Evolutionary conservation across 1,284 basidiomycete species (phyloP).

Genomic region (Termitomyces sp.): DNA sequence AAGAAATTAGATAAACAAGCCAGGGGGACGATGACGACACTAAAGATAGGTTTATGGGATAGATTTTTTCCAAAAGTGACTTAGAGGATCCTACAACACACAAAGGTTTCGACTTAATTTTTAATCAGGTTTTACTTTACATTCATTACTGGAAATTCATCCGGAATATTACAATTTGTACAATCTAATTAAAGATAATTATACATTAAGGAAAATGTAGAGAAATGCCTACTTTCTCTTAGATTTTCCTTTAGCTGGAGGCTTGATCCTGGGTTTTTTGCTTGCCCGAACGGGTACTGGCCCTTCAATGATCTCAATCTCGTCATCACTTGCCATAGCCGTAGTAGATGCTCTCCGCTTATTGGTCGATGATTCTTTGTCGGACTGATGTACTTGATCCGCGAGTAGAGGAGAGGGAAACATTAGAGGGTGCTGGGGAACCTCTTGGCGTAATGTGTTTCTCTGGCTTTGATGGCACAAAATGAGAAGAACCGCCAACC

Average conservation of each 20-base stretch:
- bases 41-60: conserved; percentile 40
- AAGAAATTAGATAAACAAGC: conserved; percentile 23
- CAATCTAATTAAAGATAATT: neutral
- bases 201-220: neutral
- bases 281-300: conserved; percentile 26
- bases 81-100: neutral
- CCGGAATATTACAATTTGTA: conserved; percentile 4
- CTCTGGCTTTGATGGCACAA: conserved; percentile 11
- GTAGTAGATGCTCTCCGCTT: conserved; percentile 45
- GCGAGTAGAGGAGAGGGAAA: conserved; percentile 44
- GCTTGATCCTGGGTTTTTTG: conserved; percentile 33
- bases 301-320: conserved; percentile 53
- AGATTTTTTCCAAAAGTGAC: conserved; percentile 41
- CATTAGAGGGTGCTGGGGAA: conserved; percentile 45
- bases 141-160: neutral
- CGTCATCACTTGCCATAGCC: conserved; percentile 42
- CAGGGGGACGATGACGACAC: conserved; percentile 12
- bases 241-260: conserved; percentile 23
- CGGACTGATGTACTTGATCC: conserved; percentile 34
- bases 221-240: conserved; percentile 24
- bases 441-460: conserved; percentile 28
- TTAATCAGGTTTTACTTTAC: neutral
- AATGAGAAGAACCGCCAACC: conserved; percentile 18
- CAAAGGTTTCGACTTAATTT: neutral
- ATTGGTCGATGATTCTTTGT: conserved; percentile 30